Percentiles rank a stretch among this genome's conserved stretches.
These are phyloP conservation scores for Paxillus involutus DNA, from an alignment of 768 basidiomycete genomes.

Conservation along the genomic window DNA sequence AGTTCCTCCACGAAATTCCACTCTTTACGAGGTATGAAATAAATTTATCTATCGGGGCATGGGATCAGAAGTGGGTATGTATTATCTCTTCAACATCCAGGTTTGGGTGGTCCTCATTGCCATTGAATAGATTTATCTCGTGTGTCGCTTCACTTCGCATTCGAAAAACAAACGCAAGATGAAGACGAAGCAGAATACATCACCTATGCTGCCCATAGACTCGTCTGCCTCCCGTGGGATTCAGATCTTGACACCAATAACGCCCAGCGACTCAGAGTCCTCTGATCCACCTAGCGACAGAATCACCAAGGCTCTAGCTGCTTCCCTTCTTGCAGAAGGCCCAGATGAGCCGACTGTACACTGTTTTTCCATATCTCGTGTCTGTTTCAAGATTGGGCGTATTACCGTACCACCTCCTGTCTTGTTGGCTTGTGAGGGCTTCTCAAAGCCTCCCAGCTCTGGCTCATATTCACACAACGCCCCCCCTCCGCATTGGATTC, in stretches of 20 bases:
- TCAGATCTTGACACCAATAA: neutral
- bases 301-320: neutral
- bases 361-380: conserved; percentile 57
- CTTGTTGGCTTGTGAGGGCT: conserved; percentile 57
- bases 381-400: conserved; percentile 68
- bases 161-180: neutral
- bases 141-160: conserved; percentile 12
- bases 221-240: neutral
- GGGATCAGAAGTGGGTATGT: conserved; percentile 19
- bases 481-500: conserved; percentile 13
- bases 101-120: neutral
- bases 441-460: conserved; percentile 26
- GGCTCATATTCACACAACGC: conserved; percentile 11
- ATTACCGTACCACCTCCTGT: conserved; percentile 71
- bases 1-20: conserved; percentile 18
- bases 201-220: neutral
- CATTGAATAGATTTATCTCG: conserved; percentile 10
- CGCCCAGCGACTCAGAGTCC: neutral
- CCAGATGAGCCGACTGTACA: conserved; percentile 51
- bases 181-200: neutral
- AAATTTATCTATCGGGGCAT: conserved; percentile 11
- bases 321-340: neutral
- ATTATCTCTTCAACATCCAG: neutral
- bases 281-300: neutral
- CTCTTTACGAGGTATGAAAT: conserved; percentile 13